Evolutionary conservation across 306 rosid genomes (phyloP), one percentile per base, ranked within the genome.

Genomic region (Trifolium pratense): DNA sequence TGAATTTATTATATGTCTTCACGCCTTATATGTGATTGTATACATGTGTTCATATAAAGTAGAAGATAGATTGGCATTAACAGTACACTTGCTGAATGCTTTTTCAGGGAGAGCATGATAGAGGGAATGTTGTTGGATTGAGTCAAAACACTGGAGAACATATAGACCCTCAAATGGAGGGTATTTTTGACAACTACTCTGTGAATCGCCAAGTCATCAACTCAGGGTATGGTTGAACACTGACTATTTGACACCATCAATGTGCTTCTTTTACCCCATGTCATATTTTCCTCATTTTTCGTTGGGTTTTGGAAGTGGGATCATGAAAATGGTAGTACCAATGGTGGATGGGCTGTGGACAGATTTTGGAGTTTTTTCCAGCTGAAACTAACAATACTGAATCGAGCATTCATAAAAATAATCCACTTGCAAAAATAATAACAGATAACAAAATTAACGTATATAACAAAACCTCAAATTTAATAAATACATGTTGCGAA

Each of bases 161-260:
- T n/a, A n/a, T n/a, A n/a, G n/a, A n/a, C n/a, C n/a, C n/a, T n/a
- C n/a, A n/a, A n/a, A n/a, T n/a, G n/a, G n/a, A n/a, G n/a, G n/a
- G n/a, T n/a, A n/a, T 91, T 78, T 94, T 89, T 37, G 96, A 94
- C 83, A 94, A 94, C 90, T 94, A 89, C 75, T 80, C 95, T 3
- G 99, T 91, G 85, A 94, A 94, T 79, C 90, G 96, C 73, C 97
- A 94, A 81, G 86, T 94, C 76, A 84, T 94, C 77, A 88, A 91
- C 86, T 94, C 99, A 14, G 98, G 90, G 96, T 94, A 85, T 14
- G 84, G 58, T 51, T 75, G 42, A 51, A 61, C 37, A 39, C 55
- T 32, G 16, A 74, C 25, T 55, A 40, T 82, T 34, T 34, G 37
- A 34, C 37, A 34, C 8, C 37, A 1, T 34, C 9, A 7, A 34